phyloP scores from a whole-genome alignment of 768 basidiomycete genomes.

The Suillus subluteus region DNA sequence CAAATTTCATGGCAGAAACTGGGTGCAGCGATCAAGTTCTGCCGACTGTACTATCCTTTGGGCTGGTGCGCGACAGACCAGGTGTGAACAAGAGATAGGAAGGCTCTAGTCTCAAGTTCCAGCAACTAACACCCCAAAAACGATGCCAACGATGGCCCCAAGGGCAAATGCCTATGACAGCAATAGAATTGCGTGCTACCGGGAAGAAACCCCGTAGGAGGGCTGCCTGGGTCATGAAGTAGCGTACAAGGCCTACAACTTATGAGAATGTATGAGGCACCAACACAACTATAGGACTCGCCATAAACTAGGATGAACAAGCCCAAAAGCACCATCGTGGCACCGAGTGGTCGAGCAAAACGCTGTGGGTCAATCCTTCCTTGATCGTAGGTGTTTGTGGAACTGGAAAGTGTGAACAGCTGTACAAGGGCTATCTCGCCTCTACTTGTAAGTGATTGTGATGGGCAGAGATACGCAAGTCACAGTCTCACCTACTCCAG shows the following conservation, averaged over 20 bases:
- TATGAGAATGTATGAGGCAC: background rate
- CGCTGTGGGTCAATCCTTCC: constrained; percentile 19
- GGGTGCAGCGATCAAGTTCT: background rate
- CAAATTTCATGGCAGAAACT: too few relatives aligned
- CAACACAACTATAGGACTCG: constrained; percentile 29
- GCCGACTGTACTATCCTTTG: background rate
- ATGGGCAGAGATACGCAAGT: background rate
- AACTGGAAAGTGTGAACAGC: constrained; percentile 46
- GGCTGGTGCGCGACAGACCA: too few relatives aligned
- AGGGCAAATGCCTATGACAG: constrained; percentile 45
- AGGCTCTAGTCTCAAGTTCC: constrained; percentile 17
- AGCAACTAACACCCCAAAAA: constrained; percentile 47
- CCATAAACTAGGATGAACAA: constrained; percentile 53
- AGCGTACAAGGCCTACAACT: constrained; percentile 49
- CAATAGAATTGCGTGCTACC: constrained; percentile 51
- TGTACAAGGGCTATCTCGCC: constrained; percentile 54
- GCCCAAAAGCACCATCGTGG: constrained; percentile 47
- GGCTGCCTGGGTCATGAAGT: constrained; percentile 54
- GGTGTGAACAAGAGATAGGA: background rate
- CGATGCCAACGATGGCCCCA: constrained; percentile 42
- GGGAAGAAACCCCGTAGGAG: constrained; percentile 57
- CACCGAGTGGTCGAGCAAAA: constrained; percentile 58
- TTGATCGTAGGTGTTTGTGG: constrained; percentile 16
- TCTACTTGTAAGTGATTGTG: constrained; percentile 2
- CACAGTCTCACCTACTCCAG: constrained; percentile 55